Percentiles rank a stretch among this genome's conserved stretches.
phyloP scores from a whole-genome alignment of 768 basidiomycete genomes.

The Lactarius trivialis region DNA sequence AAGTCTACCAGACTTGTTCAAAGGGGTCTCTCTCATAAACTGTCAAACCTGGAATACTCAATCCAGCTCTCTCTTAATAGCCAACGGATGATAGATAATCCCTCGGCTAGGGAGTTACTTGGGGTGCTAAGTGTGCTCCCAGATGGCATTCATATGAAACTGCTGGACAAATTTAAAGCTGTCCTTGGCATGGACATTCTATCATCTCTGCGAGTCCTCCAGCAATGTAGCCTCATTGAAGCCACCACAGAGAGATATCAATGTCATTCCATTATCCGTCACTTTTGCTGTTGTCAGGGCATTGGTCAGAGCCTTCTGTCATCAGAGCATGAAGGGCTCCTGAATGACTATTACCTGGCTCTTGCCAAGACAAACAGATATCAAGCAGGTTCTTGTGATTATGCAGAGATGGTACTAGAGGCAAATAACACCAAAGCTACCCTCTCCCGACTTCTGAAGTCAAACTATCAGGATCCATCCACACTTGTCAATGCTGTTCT shows the following conservation, averaged over 20 bases:
- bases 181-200: not conserved
- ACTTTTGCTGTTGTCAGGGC: not conserved
- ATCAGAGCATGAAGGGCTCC: not conserved
- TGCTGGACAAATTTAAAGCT: not conserved
- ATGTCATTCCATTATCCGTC: not conserved
- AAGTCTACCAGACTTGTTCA: not conserved
- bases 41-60: not conserved
- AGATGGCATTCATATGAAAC: constrained; percentile 5
- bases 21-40: not conserved
- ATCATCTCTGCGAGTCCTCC: not conserved
- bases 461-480: not conserved
- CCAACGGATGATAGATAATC: not conserved
- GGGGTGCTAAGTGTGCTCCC: not conserved
- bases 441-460: not conserved
- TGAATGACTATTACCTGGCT: not conserved
- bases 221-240: not conserved
- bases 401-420: not conserved
- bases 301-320: not conserved
- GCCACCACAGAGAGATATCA: not conserved
- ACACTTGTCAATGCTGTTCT: not conserved
- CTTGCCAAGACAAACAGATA: not conserved
- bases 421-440: not conserved
- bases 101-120: not conserved
- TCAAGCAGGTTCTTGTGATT: not conserved
- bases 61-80: constrained; percentile 9